These are phyloP conservation scores for Poa pratensis DNA, from an alignment of 176 grass and related monocot species.

Conservation along the genomic window DNA sequence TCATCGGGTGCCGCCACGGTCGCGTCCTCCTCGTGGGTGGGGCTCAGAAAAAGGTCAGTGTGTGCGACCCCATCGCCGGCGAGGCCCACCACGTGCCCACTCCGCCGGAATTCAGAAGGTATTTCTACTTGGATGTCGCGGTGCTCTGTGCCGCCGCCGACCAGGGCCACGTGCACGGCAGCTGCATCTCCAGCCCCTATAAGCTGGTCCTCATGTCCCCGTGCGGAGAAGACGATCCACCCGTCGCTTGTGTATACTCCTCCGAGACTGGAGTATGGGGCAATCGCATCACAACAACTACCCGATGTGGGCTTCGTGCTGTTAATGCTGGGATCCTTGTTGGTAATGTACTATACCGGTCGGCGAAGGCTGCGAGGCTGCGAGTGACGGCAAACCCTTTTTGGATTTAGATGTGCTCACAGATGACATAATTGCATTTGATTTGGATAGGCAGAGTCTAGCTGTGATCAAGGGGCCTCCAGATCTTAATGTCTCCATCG, in stretches of 20 bases:
- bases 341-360: not conserved
- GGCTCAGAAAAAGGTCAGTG: not conserved
- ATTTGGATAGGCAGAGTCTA: not conserved
- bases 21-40: not conserved
- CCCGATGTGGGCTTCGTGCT: not conserved
- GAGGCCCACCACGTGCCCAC: not conserved
- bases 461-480: constrained; percentile 6
- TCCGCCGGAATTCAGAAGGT: not conserved
- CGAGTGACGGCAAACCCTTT: not conserved
- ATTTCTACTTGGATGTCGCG: not conserved
- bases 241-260: not conserved
- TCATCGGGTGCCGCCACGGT: not conserved
- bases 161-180: not conserved
- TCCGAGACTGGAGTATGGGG: not conserved
- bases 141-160: not conserved
- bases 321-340: not conserved
- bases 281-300: not conserved
- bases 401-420: not conserved
- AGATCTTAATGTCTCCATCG: not conserved
- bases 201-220: not conserved
- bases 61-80: not conserved
- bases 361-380: not conserved
- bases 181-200: not conserved
- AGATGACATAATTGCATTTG: not conserved
- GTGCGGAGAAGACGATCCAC: not conserved